phyloP scores from a whole-genome alignment of 2,329 filamentous ascomycete species.

The Fusarium sp. region DNA sequence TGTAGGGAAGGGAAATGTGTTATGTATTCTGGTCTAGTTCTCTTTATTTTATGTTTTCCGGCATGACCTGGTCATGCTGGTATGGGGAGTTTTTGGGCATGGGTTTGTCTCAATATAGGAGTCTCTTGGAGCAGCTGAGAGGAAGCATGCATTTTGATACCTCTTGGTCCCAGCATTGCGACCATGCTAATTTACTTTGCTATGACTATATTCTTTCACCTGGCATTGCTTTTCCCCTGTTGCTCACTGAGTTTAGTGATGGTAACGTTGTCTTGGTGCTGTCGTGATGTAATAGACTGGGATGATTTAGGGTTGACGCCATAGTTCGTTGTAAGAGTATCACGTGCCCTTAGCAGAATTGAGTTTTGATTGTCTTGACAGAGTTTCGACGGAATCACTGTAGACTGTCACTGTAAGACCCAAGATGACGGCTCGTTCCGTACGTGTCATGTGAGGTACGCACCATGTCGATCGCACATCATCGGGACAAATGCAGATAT shows the following conservation, averaged over 20 bases:
- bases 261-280: background rate
- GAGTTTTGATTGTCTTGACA: conserved; percentile 5
- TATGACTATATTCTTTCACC: conserved; percentile 5
- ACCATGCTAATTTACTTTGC: conserved; percentile 7
- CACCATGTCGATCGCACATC: background rate
- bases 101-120: conserved; percentile 8
- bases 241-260: background rate
- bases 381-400: background rate
- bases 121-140: conserved; percentile 14
- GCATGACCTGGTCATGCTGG: background rate
- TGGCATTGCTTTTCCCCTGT: background rate
- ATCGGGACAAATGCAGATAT: background rate
- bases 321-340: background rate
- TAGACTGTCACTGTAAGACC: background rate
- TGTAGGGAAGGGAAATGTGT: conserved; percentile 6
- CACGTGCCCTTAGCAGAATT: background rate
- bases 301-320: background rate
- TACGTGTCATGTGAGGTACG: background rate
- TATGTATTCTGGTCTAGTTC: conserved; percentile 14
- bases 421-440: conserved; percentile 1
- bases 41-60: conserved; percentile 1
- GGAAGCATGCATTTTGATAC: conserved; percentile 35
- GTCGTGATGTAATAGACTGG: conserved; percentile 23
- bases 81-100: conserved; percentile 27
- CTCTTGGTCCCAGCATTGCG: conserved; percentile 21